Conservation (phyloP, 192 early-diverging fungal species). For the Mortierella alpina region DNA sequence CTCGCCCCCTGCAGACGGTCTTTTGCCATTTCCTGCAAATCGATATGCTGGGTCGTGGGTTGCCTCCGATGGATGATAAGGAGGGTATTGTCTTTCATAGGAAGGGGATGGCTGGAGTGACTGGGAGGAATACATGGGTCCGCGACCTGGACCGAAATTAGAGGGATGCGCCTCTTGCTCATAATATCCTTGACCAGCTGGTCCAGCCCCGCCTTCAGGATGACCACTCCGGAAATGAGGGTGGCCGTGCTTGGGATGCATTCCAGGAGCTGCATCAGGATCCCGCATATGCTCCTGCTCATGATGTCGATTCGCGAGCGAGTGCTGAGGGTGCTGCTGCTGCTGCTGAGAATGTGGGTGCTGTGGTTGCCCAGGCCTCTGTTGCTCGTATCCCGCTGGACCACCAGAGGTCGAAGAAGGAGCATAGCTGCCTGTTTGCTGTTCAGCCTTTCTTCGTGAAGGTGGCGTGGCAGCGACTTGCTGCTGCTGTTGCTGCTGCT, state of each 20-base stretch:
- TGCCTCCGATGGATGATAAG: slow-evolving; percentile 1
- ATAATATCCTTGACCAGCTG: slow-evolving; percentile 14
- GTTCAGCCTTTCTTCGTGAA: slow-evolving; percentile 35
- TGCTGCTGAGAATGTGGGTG: slow-evolving; percentile 28
- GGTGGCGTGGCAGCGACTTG: not conserved
- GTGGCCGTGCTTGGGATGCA: slow-evolving; percentile 14
- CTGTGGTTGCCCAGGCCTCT: slow-evolving; percentile 7
- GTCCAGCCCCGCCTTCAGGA: slow-evolving; percentile 2
- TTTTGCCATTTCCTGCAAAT: slow-evolving; percentile 6
- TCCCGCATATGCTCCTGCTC: slow-evolving; percentile 19
- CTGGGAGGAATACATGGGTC: slow-evolving; percentile 25
- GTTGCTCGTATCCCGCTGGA: slow-evolving; percentile 15
- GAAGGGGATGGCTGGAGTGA: slow-evolving; percentile 21
- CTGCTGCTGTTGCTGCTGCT: slow-evolving; percentile 30
- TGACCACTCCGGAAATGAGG: slow-evolving; percentile 16
- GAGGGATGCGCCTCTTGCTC: slow-evolving; percentile 25
- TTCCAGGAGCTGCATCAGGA: slow-evolving; percentile 2
- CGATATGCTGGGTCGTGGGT: slow-evolving; percentile 26
- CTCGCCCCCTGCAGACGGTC: not conserved
- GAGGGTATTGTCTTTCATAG: slow-evolving; percentile 17
- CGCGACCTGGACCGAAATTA: slow-evolving; percentile 9
- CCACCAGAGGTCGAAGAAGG: not conserved
- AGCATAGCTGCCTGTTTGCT: slow-evolving; percentile 15
- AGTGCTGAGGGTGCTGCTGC: slow-evolving; percentile 9
- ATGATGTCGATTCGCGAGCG: slow-evolving; percentile 2